Percentiles rank a stretch among this genome's conserved stretches.
Conservation (phyloP, 2,329 filamentous ascomycete genomes). For the Pezizomycotina sp. region DNA sequence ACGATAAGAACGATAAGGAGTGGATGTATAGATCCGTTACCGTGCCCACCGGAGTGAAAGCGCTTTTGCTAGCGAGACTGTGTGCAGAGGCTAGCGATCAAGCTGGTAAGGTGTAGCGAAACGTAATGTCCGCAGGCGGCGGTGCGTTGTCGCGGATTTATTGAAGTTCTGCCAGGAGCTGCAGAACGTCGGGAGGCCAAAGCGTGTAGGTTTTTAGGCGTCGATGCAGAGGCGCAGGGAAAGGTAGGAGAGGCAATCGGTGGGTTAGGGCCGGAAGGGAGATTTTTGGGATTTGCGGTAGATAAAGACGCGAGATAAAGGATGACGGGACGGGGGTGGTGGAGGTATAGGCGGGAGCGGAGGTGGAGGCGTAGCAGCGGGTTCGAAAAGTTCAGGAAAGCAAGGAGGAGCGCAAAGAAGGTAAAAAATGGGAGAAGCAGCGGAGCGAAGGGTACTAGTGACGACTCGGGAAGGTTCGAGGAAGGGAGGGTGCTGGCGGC, state of each 20-base stretch:
- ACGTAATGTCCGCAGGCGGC: conserved; percentile 23
- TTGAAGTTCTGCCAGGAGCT: conserved; percentile 61
- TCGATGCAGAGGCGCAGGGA: conserved; percentile 70
- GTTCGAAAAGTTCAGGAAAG: conserved; percentile 61
- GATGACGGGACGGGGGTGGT: conserved; percentile 33
- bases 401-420: conserved; percentile 29
- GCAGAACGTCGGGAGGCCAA: conserved; percentile 60
- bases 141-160: conserved; percentile 48
- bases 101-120: conserved; percentile 47
- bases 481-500: conserved; percentile 74
- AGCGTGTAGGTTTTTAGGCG: conserved; percentile 75
- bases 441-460: conserved; percentile 40
- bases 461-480: conserved; percentile 69
- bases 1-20: conserved; percentile 70
- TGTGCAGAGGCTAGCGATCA: conserved; percentile 82
- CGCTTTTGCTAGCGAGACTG: conserved; percentile 70
- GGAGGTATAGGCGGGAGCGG: conserved; percentile 61
- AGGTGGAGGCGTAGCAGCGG: conserved; percentile 42
- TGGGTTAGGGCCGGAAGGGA: conserved; percentile 64
- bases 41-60: conserved; percentile 65
- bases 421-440: conserved; percentile 2
- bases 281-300: conserved; percentile 46
- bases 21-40: conserved; percentile 89
- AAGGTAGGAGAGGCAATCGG: conserved; percentile 72
- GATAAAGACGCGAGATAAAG: conserved; percentile 33